phyloP scores from a whole-genome alignment of 2,329 filamentous ascomycete genomes.

The Neofusicoccum cordaticola region DNA sequence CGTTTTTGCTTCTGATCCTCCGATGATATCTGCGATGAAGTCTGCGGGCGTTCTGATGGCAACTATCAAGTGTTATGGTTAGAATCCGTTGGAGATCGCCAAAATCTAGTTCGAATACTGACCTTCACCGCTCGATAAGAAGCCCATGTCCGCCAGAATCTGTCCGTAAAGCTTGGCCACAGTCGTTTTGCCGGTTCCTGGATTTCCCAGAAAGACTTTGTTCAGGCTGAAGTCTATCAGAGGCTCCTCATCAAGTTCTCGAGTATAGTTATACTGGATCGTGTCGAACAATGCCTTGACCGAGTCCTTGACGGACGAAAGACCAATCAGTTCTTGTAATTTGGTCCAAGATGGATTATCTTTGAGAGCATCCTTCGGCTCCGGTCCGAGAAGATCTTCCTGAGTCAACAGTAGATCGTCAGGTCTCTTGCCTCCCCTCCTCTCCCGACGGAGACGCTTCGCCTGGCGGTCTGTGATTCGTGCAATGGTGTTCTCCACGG shows the following conservation, averaged over 20 bases:
- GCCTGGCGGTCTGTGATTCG: too few species aligned
- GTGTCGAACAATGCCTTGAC: constrained; percentile 59
- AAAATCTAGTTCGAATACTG: too few species aligned
- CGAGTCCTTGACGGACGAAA: constrained; percentile 61
- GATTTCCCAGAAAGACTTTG: constrained; percentile 66
- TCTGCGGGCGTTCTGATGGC: too few species aligned
- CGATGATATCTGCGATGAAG: constrained; percentile 64
- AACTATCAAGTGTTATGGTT: too few species aligned
- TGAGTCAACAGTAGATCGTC: too few species aligned
- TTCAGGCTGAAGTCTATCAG: constrained; percentile 63
- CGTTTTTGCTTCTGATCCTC: constrained; percentile 67
- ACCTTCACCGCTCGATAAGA: constrained; percentile 68
- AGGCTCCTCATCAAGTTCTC: constrained; percentile 62
- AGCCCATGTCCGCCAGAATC: constrained; percentile 65
- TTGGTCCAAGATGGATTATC: too few species aligned
- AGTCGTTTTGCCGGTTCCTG: constrained; percentile 74
- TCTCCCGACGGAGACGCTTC: too few species aligned
- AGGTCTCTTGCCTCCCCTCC: too few species aligned
- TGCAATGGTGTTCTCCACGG: too few species aligned
- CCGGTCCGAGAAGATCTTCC: too few species aligned
- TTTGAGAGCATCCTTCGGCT: too few species aligned
- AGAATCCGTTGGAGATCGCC: too few species aligned
- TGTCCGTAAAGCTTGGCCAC: constrained; percentile 70
- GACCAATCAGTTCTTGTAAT: constrained; percentile 58
- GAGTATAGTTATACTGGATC: constrained; percentile 61